Evolutionary conservation across 2,329 filamentous ascomycete genomes (phyloP).

Genomic region (Fusarium nelsonii): DNA sequence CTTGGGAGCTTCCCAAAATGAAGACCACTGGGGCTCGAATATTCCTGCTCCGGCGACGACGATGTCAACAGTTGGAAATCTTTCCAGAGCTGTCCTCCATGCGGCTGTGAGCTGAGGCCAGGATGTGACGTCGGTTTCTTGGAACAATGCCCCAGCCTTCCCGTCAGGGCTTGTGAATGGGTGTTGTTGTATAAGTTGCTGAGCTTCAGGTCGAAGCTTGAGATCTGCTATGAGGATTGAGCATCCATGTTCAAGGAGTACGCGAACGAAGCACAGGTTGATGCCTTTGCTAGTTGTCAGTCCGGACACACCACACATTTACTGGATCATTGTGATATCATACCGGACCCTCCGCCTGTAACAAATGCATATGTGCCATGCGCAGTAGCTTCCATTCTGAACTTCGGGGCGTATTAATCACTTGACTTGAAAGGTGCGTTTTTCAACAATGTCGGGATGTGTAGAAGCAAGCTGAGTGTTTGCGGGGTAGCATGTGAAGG

Average conservation of each 20-base stretch:
- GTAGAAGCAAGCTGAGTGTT: neutral
- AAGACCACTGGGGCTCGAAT: conserved; percentile 54
- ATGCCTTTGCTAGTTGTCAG: conserved; percentile 49
- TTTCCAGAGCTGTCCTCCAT: conserved; percentile 47
- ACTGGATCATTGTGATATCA: neutral
- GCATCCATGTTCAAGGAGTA: conserved; percentile 53
- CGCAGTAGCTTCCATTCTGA: conserved; percentile 45
- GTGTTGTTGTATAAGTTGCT: conserved; percentile 50
- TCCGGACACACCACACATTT: neutral
- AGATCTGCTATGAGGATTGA: conserved; percentile 56
- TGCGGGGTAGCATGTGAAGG: conserved; percentile 47
- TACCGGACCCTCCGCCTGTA: conserved; percentile 44
- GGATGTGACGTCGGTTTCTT: conserved; percentile 54
- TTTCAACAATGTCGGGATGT: neutral
- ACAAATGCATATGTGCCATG: conserved; percentile 40
- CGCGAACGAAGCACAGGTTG: conserved; percentile 52
- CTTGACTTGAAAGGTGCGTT: neutral
- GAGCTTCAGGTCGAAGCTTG: conserved; percentile 52
- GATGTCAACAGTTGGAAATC: conserved; percentile 52
- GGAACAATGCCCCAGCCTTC: conserved; percentile 51
- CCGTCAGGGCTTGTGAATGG: conserved; percentile 40
- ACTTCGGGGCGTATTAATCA: neutral
- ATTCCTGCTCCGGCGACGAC: conserved; percentile 55
- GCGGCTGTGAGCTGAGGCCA: conserved; percentile 53
- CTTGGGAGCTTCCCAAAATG: conserved; percentile 54